phyloP scores from a whole-genome alignment of 2,329 filamentous ascomycete species.

The Aspergillus glaucus region DNA sequence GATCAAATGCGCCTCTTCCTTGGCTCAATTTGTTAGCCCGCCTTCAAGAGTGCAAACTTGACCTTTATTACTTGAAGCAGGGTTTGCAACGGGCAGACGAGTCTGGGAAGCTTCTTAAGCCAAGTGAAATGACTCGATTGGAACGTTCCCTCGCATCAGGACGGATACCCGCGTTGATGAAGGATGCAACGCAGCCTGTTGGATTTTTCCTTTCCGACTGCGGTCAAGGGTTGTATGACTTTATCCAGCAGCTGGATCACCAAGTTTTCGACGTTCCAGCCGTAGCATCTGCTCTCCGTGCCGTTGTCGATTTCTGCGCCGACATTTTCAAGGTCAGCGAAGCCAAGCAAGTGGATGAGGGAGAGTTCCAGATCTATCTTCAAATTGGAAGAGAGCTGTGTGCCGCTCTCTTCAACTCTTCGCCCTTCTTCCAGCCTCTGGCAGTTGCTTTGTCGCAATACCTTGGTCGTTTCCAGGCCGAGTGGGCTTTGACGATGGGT shows the following conservation, averaged over 20 bases:
- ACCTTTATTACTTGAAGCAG: constrained; percentile 30
- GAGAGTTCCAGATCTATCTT: constrained; percentile 50
- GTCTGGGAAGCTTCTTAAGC: constrained; percentile 29
- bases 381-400: constrained; percentile 32
- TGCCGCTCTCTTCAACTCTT: constrained; percentile 27
- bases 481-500: constrained; percentile 68
- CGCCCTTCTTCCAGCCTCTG: constrained; percentile 20
- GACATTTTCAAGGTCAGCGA: constrained; percentile 43
- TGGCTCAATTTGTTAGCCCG: constrained; percentile 24
- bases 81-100: constrained; percentile 25
- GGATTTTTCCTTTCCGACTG: constrained; percentile 33
- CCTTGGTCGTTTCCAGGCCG: constrained; percentile 56
- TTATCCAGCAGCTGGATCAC: constrained; percentile 25
- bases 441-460: constrained; percentile 21
- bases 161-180: constrained; percentile 35
- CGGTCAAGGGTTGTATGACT: constrained; percentile 30
- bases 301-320: constrained; percentile 41
- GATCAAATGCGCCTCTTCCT: constrained; percentile 14
- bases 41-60: constrained; percentile 33
- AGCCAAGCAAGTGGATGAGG: constrained; percentile 43
- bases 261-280: constrained; percentile 19
- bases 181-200: constrained; percentile 37
- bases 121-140: constrained; percentile 37
- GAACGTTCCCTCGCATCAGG: constrained; percentile 37
- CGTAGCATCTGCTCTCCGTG: constrained; percentile 20